Percentiles rank a stretch among this genome's conserved stretches.
phyloP scores from a whole-genome alignment of 352 stramenopile genomes.

The Globisporangium apiculatum region DNA sequence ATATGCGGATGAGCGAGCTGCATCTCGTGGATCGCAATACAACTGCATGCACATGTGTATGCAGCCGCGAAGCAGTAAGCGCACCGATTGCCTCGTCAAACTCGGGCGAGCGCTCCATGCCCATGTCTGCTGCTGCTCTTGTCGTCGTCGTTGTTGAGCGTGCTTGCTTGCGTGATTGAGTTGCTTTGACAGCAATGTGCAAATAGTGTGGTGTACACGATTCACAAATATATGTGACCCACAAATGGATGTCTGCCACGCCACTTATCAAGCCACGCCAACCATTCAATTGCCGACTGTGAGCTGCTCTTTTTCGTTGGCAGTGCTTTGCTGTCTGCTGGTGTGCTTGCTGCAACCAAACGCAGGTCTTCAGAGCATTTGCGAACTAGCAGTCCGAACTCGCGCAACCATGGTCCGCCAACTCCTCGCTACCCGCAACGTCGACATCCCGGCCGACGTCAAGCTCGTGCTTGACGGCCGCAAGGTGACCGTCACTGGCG shows the following conservation, averaged over 20 bases:
- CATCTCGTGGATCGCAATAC: background rate
- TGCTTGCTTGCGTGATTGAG: background rate
- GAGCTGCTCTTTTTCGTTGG: too few species aligned
- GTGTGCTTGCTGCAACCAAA: too few species aligned
- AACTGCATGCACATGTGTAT: background rate
- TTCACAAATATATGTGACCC: background rate
- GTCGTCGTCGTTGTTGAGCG: background rate
- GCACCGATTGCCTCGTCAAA: constrained; percentile 14
- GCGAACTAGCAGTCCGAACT: constrained; percentile 54
- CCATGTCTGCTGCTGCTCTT: too few species aligned
- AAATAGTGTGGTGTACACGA: background rate
- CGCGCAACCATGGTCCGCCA: constrained; percentile 60
- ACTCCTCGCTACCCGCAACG: constrained; percentile 90
- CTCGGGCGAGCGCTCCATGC: constrained; percentile 9
- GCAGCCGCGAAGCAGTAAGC: too few species aligned
- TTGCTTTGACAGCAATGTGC: background rate
- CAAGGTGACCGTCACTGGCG: constrained; percentile 94
- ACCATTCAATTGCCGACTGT: too few species aligned
- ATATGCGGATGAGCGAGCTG: background rate
- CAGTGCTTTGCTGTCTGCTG: too few species aligned
- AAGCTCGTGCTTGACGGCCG: constrained; percentile 92
- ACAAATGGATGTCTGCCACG: too few species aligned
- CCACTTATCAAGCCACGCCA: too few species aligned
- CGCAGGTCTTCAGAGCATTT: constrained; percentile 25
- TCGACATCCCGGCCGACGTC: constrained; percentile 94